Evolutionary conservation across 257 asterid genomes (phyloP).

Genomic region (Petunia axillaris): DNA sequence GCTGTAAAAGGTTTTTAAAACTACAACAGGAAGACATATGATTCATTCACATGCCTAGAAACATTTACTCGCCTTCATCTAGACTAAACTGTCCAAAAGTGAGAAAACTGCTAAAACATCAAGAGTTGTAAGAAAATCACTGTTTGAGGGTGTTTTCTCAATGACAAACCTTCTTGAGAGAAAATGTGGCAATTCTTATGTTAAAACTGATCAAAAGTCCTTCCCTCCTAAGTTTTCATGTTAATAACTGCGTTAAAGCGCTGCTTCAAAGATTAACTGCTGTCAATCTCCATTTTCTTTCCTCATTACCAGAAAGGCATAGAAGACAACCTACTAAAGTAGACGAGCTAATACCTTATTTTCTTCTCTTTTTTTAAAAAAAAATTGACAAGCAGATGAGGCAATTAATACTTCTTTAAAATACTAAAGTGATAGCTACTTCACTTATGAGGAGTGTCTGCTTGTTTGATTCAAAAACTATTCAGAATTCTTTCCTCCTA

Average conservation of each 20-base stretch:
- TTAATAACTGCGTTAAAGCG: no score
- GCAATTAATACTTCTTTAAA: background rate
- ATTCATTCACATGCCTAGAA: background rate
- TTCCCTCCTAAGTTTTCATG: background rate
- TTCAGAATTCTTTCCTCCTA: background rate
- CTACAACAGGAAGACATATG: background rate
- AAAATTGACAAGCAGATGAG: no score
- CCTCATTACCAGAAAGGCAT: background rate
- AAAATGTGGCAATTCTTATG: no score
- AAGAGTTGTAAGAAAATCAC: no score
- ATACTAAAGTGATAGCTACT: conserved; percentile 1
- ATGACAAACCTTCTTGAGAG: no score
- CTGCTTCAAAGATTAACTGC: background rate
- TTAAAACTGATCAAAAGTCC: background rate
- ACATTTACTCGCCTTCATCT: background rate
- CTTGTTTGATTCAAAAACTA: background rate
- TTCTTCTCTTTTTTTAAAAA: no score
- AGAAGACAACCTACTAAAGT: background rate
- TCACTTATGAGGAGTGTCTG: background rate
- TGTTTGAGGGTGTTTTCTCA: no score
- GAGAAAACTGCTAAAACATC: background rate
- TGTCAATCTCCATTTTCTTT: background rate
- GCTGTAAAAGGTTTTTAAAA: background rate
- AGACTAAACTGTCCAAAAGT: background rate
- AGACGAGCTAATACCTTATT: background rate